Evolutionary conservation across 306 rosid species (phyloP), one percentile per base, ranked within the genome.

Genomic region (Lathyrus sativus): DNA sequence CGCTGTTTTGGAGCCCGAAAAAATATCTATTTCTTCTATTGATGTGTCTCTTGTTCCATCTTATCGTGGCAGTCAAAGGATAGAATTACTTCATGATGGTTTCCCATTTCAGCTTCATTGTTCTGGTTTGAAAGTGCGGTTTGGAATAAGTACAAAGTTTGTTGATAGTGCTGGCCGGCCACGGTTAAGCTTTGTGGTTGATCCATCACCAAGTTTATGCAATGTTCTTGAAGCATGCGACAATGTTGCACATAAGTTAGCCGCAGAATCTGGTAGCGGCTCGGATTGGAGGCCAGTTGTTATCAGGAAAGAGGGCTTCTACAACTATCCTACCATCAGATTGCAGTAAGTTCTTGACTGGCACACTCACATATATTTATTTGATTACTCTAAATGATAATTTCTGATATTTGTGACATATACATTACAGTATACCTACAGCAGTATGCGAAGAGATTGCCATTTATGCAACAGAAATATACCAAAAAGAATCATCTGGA

Each of bases 281-380:
- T 93, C 96, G 9, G 89, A 88, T 45, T 95, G 97, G 97, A 78
- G 86, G 76, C 87, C 89, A 5, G 81, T 81, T 75, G 97, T 95
- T 77, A 26, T 72, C 29, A 87, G 95, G 68, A 95, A 85, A 78
- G 62, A 71, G 4, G 97, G 95, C 60, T 88, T 70, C 77, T 19
- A 59, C 85, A 87, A 87, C 88, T 84, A 79, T 79, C 92, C 96
- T 22, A 90, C 92, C 15, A 74, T 80, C 73, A 89, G 99, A 87
- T 62, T 95, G 79, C 87, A 95, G 99, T 95, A 87, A 90, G 99
- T 95, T 75, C 66, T 18, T 62, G 26, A 4, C 69, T 42, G 51
- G 3, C 44, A 44, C 6, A 70, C 7, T 11, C 26, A 31, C 22
- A 10, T 28, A 33, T 57, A 31, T 57, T 67, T 68, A 29, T 68